Percentiles rank a stretch among this genome's conserved stretches.
Evolutionary conservation across 257 asterid genomes (phyloP).

Genomic region (Solanum dulcamara): DNA sequence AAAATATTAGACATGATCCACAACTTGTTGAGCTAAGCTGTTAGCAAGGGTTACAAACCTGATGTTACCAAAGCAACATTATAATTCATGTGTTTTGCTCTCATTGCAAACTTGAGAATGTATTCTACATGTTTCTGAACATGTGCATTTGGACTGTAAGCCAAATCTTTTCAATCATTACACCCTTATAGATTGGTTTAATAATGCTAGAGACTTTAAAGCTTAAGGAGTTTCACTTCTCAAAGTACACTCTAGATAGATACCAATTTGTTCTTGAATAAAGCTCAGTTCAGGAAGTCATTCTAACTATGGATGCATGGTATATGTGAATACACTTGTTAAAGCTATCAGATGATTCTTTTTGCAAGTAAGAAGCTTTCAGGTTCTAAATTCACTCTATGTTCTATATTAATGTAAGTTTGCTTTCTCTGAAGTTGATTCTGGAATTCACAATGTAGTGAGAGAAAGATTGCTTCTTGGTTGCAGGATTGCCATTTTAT

Average conservation of each 20-base stretch:
- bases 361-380: neutral
- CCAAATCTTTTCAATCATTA: slow-evolving; percentile 67
- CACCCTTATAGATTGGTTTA: slow-evolving; percentile 82
- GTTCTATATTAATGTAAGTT: neutral
- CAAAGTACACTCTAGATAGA: neutral
- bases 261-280: neutral
- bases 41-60: slow-evolving; percentile 34
- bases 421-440: neutral
- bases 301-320: neutral
- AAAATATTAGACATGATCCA: slow-evolving; percentile 54
- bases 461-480: neutral
- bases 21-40: slow-evolving; percentile 44
- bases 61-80: slow-evolving; percentile 73
- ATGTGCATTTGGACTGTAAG: slow-evolving; percentile 37
- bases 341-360: neutral
- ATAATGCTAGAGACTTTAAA: slow-evolving; percentile 42
- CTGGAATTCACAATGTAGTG: neutral
- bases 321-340: neutral
- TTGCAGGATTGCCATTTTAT: neutral
- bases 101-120: slow-evolving; percentile 39
- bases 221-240: slow-evolving; percentile 71
- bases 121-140: slow-evolving; percentile 43
- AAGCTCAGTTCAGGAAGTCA: neutral
- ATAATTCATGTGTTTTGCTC: slow-evolving; percentile 80
- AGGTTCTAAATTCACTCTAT: neutral